Conservation (phyloP, 1,284 basidiomycete genomes). For the Puccinia coronata region DNA sequence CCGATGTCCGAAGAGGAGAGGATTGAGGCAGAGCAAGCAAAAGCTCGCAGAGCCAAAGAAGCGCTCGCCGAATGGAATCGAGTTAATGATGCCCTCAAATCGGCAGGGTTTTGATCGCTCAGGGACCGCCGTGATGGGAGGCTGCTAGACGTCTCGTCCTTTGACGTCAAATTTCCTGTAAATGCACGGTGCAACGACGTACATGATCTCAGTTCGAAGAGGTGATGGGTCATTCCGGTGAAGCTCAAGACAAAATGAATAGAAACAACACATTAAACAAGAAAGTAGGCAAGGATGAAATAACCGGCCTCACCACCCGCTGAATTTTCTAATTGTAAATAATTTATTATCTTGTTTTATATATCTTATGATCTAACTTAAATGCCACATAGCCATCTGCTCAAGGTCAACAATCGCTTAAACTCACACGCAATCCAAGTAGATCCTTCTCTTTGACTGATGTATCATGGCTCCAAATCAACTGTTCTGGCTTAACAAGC, state of each 20-base stretch:
- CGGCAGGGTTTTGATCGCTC: conserved; percentile 26
- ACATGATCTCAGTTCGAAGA: too few species aligned
- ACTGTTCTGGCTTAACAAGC: neutral
- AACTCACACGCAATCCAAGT: neutral
- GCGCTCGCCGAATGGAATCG: conserved; percentile 44
- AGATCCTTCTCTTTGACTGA: neutral
- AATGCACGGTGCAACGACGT: neutral
- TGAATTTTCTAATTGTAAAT: conserved; percentile 5
- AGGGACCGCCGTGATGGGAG: neutral
- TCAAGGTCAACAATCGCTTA: neutral
- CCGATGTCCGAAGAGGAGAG: conserved; percentile 28
- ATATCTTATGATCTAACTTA: conserved; percentile 18
- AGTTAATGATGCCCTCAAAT: conserved; percentile 25
- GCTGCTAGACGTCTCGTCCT: neutral
- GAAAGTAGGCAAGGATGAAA: too few species aligned
- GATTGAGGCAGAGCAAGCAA: conserved; percentile 18
- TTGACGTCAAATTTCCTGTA: neutral
- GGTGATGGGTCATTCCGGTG: too few species aligned
- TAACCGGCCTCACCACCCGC: neutral
- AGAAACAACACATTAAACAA: neutral
- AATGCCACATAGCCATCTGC: neutral
- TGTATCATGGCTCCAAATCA: neutral
- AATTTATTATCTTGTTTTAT: neutral
- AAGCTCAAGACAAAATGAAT: neutral
- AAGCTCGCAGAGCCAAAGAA: conserved; percentile 25